These are phyloP conservation scores for Orbilia javanica DNA, from an alignment of 2,329 filamentous ascomycete genomes.

Conservation along the genomic window DNA sequence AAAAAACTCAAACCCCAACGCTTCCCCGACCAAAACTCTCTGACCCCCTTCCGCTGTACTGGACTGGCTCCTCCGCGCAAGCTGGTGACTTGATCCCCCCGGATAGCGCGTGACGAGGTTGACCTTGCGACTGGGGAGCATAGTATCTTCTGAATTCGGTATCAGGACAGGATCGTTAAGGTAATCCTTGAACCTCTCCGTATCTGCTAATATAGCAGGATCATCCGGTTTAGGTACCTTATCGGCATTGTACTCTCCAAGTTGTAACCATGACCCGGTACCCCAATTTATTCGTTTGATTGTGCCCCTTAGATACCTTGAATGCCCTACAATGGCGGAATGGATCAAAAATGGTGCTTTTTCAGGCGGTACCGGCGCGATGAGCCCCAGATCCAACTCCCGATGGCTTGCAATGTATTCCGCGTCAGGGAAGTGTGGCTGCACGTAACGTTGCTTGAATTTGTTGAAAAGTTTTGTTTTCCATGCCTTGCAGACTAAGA, in stretches of 20 bases:
- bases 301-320: slow-evolving; percentile 20
- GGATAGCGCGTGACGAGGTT: neutral
- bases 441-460: slow-evolving; percentile 5
- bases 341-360: slow-evolving; percentile 25
- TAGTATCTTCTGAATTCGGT: neutral
- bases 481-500: slow-evolving; percentile 31
- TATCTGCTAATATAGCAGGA: neutral
- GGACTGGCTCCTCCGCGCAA: neutral
- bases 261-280: slow-evolving; percentile 12
- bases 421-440: slow-evolving; percentile 19
- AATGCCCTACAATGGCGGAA: slow-evolving; percentile 15
- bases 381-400: neutral
- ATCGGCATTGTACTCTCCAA: slow-evolving; percentile 5
- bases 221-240: slow-evolving; percentile 21
- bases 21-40: slow-evolving; percentile 6
- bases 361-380: neutral
- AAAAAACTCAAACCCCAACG: slow-evolving; percentile 13
- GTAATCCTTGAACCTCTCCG: neutral
- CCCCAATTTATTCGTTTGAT: slow-evolving; percentile 3
- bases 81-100: slow-evolving; percentile 13
- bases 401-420: slow-evolving; percentile 10
- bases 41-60: neutral
- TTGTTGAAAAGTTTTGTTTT: slow-evolving; percentile 5
- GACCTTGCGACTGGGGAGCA: neutral
- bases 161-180: slow-evolving; percentile 30